phyloP scores from a whole-genome alignment of 2,329 filamentous ascomycete genomes.

The Amesomyces nigricolor region DNA sequence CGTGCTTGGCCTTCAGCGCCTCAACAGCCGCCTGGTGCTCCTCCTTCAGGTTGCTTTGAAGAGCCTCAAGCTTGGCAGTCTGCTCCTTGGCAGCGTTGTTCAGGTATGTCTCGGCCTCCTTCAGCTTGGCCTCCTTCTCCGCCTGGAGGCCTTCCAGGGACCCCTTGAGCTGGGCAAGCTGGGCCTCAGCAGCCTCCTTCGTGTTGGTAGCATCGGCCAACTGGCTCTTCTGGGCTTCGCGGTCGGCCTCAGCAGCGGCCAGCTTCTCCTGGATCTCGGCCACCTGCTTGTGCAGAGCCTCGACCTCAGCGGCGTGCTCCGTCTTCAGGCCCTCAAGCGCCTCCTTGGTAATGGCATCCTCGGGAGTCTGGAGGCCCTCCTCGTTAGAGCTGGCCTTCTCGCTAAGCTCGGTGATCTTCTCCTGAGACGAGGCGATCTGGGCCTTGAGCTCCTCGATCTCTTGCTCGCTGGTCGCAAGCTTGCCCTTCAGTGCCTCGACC shows the following conservation, averaged over 20 bases:
- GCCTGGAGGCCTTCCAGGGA: slow-evolving; percentile 44
- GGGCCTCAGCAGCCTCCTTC: slow-evolving; percentile 44
- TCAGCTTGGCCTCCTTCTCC: slow-evolving; percentile 36
- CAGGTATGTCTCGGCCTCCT: slow-evolving; percentile 35
- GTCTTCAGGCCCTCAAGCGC: slow-evolving; percentile 46
- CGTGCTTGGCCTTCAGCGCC: slow-evolving; percentile 49
- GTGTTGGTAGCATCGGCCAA: slow-evolving; percentile 43
- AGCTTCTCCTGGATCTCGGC: slow-evolving; percentile 47
- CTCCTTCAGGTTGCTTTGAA: slow-evolving; percentile 45
- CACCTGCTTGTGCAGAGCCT: slow-evolving; percentile 43
- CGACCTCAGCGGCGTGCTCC: slow-evolving; percentile 45
- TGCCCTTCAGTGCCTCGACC: slow-evolving; percentile 54
- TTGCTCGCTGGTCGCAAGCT: slow-evolving; percentile 52
- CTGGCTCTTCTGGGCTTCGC: slow-evolving; percentile 46
- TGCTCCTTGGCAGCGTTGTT: slow-evolving; percentile 43
- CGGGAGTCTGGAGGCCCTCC: slow-evolving; percentile 34
- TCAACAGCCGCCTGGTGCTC: slow-evolving; percentile 47
- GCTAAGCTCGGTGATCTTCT: slow-evolving; percentile 50
- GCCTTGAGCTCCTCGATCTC: slow-evolving; percentile 53
- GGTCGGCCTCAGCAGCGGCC: slow-evolving; percentile 44
- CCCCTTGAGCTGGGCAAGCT: slow-evolving; percentile 45
- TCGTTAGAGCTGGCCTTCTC: slow-evolving; percentile 39
- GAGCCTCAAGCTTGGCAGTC: slow-evolving; percentile 42
- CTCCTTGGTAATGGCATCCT: slow-evolving; percentile 39
- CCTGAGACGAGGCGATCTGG: slow-evolving; percentile 51